Percentiles rank a stretch among this genome's conserved stretches.
Conservation (phyloP, 768 basidiomycete species). For the Mycena pura region DNA sequence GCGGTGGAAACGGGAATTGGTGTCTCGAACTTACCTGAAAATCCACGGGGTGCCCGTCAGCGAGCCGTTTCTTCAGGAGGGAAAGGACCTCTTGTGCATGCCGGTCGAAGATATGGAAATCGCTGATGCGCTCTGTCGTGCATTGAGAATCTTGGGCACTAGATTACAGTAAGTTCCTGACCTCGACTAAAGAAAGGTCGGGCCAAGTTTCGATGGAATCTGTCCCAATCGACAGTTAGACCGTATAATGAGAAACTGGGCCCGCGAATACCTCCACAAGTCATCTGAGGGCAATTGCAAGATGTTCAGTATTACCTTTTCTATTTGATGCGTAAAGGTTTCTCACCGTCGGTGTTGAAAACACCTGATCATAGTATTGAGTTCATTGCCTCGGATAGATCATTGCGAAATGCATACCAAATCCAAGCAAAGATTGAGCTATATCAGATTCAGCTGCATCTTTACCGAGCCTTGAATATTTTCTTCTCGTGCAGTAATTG, state of each 20-base stretch:
- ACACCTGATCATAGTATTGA: neutral
- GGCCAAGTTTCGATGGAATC: conserved; percentile 13
- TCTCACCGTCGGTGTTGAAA: conserved; percentile 16
- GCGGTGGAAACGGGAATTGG: neutral
- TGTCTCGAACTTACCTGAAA: conserved; percentile 11
- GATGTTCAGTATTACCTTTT: neutral
- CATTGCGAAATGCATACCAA: neutral
- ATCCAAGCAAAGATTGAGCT: conserved; percentile 14
- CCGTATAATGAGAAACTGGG: neutral
- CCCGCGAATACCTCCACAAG: conserved; percentile 6
- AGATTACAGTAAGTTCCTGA: neutral
- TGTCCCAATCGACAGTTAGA: neutral
- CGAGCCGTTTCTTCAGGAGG: neutral
- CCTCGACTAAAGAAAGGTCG: conserved; percentile 18
- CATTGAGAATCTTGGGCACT: neutral
- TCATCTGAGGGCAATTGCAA: neutral
- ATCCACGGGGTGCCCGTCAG: conserved; percentile 5
- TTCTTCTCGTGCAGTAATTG: neutral
- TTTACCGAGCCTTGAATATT: neutral
- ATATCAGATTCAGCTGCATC: neutral
- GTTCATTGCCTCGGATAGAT: too few species aligned
- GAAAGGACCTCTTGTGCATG: neutral
- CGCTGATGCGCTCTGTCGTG: conserved; percentile 13
- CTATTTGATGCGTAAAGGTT: neutral
- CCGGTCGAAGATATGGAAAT: conserved; percentile 14